Percentiles rank a stretch among this genome's conserved stretches.
These are phyloP conservation scores for Croton laevigatus DNA, from an alignment of 441 rosid genomes.

Conservation along the genomic window DNA sequence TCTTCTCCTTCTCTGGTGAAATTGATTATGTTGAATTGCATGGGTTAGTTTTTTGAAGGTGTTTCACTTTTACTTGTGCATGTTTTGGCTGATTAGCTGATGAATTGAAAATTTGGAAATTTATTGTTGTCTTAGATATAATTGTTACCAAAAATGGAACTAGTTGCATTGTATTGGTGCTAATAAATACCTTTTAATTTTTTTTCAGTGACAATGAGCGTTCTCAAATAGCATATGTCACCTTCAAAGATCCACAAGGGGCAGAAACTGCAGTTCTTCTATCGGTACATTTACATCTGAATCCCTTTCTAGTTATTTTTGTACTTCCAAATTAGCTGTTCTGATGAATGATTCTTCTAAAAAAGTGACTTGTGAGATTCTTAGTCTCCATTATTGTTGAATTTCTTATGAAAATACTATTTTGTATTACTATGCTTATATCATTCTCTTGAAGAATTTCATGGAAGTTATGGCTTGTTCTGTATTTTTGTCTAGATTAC, in stretches of 20 bases:
- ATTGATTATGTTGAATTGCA: conserved; percentile 55
- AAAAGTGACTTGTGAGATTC: neutral
- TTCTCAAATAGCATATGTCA: conserved; percentile 55
- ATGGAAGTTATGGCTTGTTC: neutral
- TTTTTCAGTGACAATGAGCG: conserved; percentile 55
- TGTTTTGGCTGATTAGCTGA: neutral
- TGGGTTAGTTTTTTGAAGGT: conserved; percentile 32
- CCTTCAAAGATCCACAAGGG: conserved; percentile 70
- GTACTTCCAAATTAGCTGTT: neutral
- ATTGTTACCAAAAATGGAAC: neutral
- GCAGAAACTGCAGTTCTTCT: conserved; percentile 76
- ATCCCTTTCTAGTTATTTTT: neutral
- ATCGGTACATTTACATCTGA: conserved; percentile 37
- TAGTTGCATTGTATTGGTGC: conserved; percentile 1
- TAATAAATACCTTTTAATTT: neutral
- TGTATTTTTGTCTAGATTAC: neutral
- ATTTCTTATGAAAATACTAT: neutral
- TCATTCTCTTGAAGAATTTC: neutral
- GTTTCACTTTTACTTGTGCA: neutral
- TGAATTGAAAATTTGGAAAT: neutral
- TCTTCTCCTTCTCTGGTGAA: conserved; percentile 80
- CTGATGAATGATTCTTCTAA: neutral
- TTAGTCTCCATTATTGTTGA: neutral
- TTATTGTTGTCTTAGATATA: neutral
- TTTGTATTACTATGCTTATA: neutral